phyloP scores from a whole-genome alignment of 1,284 basidiomycete species.

The Apiotrichum porosum region DNA sequence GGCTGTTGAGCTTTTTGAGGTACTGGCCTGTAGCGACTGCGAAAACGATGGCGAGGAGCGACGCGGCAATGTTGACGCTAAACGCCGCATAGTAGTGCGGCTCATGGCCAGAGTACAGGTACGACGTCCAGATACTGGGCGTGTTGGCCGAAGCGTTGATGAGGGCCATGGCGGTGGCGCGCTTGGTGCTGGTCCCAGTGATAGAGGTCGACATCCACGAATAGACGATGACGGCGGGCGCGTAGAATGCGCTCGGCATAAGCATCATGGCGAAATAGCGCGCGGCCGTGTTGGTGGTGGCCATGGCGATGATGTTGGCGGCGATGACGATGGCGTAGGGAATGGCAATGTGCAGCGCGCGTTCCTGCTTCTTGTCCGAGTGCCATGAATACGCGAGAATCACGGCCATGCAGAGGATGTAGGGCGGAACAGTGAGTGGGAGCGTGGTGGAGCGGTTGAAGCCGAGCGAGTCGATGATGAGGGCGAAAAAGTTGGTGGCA shows the following conservation, averaged over 20 bases:
- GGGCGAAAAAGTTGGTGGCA: conserved; percentile 46
- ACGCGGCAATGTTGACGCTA: conserved; percentile 44
- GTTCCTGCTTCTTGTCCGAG: conserved; percentile 40
- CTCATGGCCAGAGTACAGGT: conserved; percentile 39
- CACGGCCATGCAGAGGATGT: conserved; percentile 35
- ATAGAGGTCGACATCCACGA: conserved; percentile 45
- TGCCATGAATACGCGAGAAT: conserved; percentile 41
- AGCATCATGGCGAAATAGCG: conserved; percentile 43
- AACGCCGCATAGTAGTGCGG: conserved; percentile 45
- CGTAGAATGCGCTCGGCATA: conserved; percentile 36
- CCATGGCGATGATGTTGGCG: conserved; percentile 68
- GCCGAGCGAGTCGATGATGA: conserved; percentile 39
- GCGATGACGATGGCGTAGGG: conserved; percentile 54
- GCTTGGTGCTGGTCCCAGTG: conserved; percentile 46
- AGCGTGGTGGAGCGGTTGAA: conserved; percentile 44
- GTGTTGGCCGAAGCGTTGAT: conserved; percentile 47
- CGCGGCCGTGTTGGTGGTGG: conserved; percentile 39
- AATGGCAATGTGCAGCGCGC: conserved; percentile 16
- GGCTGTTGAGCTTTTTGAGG: conserved; percentile 37
- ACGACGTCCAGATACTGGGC: conserved; percentile 47
- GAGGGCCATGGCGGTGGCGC: conserved; percentile 45
- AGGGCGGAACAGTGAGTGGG: conserved; percentile 44
- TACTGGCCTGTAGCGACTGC: conserved; percentile 27
- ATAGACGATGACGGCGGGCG: conserved; percentile 42
- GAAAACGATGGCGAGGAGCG: conserved; percentile 34